Evolutionary conservation across 2,329 filamentous ascomycete species (phyloP), one percentile per base, ranked within the genome.

Genomic region (Berkeleyomyces rouxiae): DNA sequence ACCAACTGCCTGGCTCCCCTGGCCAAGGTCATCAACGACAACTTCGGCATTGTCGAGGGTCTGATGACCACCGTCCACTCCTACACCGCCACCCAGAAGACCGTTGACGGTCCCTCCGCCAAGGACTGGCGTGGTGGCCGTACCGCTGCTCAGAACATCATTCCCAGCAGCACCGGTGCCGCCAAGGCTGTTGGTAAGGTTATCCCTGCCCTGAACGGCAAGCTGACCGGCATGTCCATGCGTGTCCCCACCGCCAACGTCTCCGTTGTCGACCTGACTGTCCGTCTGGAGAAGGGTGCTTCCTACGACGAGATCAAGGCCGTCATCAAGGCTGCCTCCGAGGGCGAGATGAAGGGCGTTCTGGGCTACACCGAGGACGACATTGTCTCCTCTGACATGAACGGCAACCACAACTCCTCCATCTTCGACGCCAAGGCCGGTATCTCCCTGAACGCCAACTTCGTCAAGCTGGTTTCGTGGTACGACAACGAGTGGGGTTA

Each of bases 401-500:
- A 87, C 80, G 93, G 93, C 77, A 88, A 97, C 82, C 82, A 80
- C 75, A 78, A 85, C 84, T 96, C 91, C 69, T 96, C 91, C 80
- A 95, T 97, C 84, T 96, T 99, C 78, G 93, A 99, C 76, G 91
- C 90, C 77, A 95, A 96, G 87, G 93, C 93, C 66, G 93, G 93
- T 83, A 97, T 99, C 79, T 88, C 91, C 69, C 87, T 99, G 71
- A 99, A 97, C 85, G 78, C 90, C 73, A 91, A 96, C 86, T 97
- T 97, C 77, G 85, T 96, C 83, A 99, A 99, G 88, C 84, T 99
- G 67, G 87, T 96, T 75, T 86, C 86, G 72, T 97, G 92, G 93
- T 96, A 96, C 80, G 90, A 96, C 83, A 97, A 97, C 83, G 92
- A 97, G 85, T 96, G 91, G 90, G 93, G 91, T 74, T 97, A 99